Evolutionary conservation across 2,329 filamentous ascomycete species (phyloP), one percentile per base, ranked within the genome.

Genomic region (Metarhizium rileyi): DNA sequence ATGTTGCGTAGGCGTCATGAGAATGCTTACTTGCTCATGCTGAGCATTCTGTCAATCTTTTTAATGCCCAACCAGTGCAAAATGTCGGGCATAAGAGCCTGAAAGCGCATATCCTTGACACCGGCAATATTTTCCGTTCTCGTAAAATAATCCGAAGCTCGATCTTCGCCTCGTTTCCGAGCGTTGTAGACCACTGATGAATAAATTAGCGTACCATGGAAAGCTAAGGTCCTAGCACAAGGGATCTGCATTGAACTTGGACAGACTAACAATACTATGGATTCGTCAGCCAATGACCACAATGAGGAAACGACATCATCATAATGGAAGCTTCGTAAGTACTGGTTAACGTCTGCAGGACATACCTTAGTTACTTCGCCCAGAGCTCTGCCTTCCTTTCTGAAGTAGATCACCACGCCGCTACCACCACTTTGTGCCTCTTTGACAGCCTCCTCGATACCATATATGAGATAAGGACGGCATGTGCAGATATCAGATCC

Each of bases 401-500:
- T 83, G 80, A 97, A 98, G 67, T 98, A 98, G 65, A 97, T 96
- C 48, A 97, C 93, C 22, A 96, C 89, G 50, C 91, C 91, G 59
- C 86, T 91, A 44, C 91, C 91, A 48, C 91, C 91, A 50, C 86
- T 89, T 65, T 97, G 93, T 10, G 93, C 93, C 70, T 97, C 90
- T 63, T 94, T 95, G 58, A 98, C 91, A 12, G 93, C 93, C 68
- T 98, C 93, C 62, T 95, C 90, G 53, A 98, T 94, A 53, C 93
- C 93, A 64, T 94, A 97, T 62, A 95, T 94, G 50, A 97, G 81
- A 65, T 97, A 97, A 16, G 93, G 93, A 50, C 88, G 80, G 68
- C 91, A 97, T 10, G 93, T 97, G 71, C 93, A 97, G 62, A 97
- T 98, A 65, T 98, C 93, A 20, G 90, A 95, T 52, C 91, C 90